phyloP scores from a whole-genome alignment of 2,329 filamentous ascomycete species.

The Aureobasidium lini region DNA sequence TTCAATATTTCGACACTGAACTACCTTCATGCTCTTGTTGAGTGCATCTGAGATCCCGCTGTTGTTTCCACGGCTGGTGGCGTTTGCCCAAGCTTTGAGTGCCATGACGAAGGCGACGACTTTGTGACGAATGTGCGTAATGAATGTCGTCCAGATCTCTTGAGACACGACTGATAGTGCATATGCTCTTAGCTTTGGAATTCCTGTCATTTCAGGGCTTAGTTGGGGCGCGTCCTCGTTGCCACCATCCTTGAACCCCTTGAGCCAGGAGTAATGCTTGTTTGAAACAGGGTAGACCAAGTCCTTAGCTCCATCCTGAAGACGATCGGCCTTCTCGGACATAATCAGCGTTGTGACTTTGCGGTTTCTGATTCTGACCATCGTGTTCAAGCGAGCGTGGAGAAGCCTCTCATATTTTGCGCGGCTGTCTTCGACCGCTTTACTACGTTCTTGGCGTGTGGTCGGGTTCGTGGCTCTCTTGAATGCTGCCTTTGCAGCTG shows the following conservation, averaged over 20 bases:
- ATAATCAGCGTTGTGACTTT: slow-evolving; percentile 9
- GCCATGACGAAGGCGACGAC: background rate
- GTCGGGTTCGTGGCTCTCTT: background rate
- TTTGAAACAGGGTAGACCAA: slow-evolving; percentile 21
- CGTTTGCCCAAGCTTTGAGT: background rate
- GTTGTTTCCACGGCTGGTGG: background rate
- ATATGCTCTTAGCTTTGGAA: slow-evolving; percentile 19
- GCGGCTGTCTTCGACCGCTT: too few relatives aligned
- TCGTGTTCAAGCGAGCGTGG: background rate
- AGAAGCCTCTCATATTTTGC: background rate
- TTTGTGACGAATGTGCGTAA: background rate
- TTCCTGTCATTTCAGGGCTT: slow-evolving; percentile 16
- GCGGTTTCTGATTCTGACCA: slow-evolving; percentile 19
- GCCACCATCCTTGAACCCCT: background rate
- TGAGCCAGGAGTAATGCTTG: slow-evolving; percentile 20
- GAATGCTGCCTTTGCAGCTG: background rate
- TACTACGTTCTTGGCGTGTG: background rate
- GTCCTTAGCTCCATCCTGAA: slow-evolving; percentile 13
- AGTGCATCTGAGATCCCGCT: background rate
- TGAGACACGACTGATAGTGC: slow-evolving; percentile 15
- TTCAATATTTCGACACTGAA: background rate
- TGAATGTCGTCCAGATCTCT: background rate
- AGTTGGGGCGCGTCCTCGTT: background rate
- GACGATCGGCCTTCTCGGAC: slow-evolving; percentile 9
- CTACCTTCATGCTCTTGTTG: background rate